phyloP scores from a whole-genome alignment of 768 basidiomycete genomes.

The Dendrothele bispora region DNA sequence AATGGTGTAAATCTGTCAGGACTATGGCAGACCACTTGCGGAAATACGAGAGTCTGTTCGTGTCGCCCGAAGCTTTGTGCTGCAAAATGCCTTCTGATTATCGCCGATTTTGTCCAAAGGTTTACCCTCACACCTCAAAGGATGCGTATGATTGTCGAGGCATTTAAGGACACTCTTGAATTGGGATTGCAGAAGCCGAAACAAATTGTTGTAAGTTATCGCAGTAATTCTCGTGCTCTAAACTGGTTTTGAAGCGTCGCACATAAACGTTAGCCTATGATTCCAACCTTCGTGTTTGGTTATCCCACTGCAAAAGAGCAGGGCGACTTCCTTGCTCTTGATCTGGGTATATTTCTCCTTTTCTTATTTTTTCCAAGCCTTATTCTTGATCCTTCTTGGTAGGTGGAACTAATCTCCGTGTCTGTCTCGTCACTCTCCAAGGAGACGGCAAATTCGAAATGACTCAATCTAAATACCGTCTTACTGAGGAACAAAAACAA shows the following conservation, averaged over 20 bases:
- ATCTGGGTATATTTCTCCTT: constrained; percentile 63
- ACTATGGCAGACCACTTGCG: constrained; percentile 93
- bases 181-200: constrained; percentile 77
- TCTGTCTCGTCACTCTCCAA: constrained; percentile 90
- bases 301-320: constrained; percentile 91
- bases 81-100: constrained; percentile 3
- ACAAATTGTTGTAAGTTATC: constrained; percentile 80
- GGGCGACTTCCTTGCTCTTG: constrained; percentile 88
- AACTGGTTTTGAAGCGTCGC: constrained; percentile 11
- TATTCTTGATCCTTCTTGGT: constrained; percentile 1
- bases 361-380: background rate
- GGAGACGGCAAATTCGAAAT: constrained; percentile 97
- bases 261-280: constrained; percentile 97
- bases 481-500: constrained; percentile 97
- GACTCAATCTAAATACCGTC: constrained; percentile 95
- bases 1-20: constrained; percentile 37
- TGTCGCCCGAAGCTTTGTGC: constrained; percentile 17
- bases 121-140: constrained; percentile 87
- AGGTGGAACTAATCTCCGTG: constrained; percentile 98
- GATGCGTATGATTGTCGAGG: constrained; percentile 96
- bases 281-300: constrained; percentile 94
- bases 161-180: constrained; percentile 91
- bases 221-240: too few species aligned
- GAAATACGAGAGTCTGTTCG: constrained; percentile 85
- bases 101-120: constrained; percentile 31